Conservation (phyloP, 2,329 filamentous ascomycete species). For the Cordyceps javanica region DNA sequence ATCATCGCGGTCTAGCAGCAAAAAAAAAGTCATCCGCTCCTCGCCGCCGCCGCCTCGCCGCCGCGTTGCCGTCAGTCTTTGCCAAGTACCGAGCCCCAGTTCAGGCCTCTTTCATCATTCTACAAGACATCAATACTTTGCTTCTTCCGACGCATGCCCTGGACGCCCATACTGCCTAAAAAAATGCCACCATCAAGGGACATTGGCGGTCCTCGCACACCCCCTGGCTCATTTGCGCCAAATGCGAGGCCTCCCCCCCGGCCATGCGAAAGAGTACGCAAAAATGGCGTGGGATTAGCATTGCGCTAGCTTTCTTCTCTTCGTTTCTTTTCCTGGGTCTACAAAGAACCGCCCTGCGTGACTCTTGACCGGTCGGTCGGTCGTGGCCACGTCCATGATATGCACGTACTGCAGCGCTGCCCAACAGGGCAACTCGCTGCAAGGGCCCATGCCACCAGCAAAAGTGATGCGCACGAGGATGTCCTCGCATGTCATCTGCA, state of each 20-base stretch:
- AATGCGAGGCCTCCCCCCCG: not conserved
- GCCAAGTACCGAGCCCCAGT: not conserved
- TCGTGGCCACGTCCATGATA: not conserved
- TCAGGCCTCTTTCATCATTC: not conserved
- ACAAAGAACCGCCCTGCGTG: not conserved
- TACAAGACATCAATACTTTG: not conserved
- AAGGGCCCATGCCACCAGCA: not conserved
- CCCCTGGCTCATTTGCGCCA: not conserved
- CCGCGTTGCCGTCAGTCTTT: not conserved
- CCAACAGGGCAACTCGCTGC: not conserved
- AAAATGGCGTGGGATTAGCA: slow-evolving; percentile 1
- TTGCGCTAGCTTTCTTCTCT: slow-evolving; percentile 6
- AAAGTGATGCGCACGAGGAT: slow-evolving; percentile 1
- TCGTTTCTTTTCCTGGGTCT: no score
- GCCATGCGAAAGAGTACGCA: not conserved
- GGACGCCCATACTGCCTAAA: not conserved
- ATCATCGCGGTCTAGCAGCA: not conserved
- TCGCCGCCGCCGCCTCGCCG: not conserved
- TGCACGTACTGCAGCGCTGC: not conserved
- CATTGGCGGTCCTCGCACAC: not conserved
- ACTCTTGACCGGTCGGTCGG: slow-evolving; percentile 5
- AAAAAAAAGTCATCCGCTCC: no score
- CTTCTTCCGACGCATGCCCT: not conserved
- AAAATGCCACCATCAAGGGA: not conserved
- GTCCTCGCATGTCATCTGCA: not conserved